Base-by-base conservation (phyloP, 208 protist species). In the Spongospora subterranea region DNA sequence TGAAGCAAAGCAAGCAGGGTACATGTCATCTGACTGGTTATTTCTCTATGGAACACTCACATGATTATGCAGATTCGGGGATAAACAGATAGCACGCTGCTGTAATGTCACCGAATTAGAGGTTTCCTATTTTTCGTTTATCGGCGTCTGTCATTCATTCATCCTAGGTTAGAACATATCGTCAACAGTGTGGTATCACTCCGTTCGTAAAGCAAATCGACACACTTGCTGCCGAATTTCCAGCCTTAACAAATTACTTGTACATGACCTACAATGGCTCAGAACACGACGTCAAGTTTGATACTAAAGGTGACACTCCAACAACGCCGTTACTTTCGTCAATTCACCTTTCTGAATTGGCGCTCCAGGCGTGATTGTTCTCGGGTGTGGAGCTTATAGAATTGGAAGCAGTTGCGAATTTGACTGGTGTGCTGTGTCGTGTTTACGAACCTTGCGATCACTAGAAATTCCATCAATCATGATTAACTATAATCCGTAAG, bases 401-500 rank as follows among this genome's bases (percentile, higher is more conserved):
- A 99, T 99, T 94, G 98, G 98, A 90, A 92, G 90, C n/a, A 92
- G 65, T 77, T 97, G 99, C 43, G 97, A 99, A 95, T 99, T 99
- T 93, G 98, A 99, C 94, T 99, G 97, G 95, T 97, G 97, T 93
- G 97, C 97, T 88, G 98, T 99, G 39, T 94, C 95, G 60, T 97
- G 97, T 90, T 95, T 97, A 29, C 94, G 97, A 77, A 97, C 98
- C 91, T 95, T 99, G 82, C 94, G 96, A 43, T 94, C 95, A 39
- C 93, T 99, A 35, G 97, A 97, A 46, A 94, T 97, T 92, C 96
- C 97, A 91, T 96, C 98, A 1, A 97, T 98, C 91, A 97, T 99
- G 89, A 97, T 99, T 93, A 99, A 99, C 96, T 99, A 98, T 95
- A 99, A 99, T 95, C 98, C 98, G 38, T 98, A 89, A 13, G 88